Base-by-base conservation (phyloP, 371 early-diverging fungal genomes). In the Mortierella sp. region DNA sequence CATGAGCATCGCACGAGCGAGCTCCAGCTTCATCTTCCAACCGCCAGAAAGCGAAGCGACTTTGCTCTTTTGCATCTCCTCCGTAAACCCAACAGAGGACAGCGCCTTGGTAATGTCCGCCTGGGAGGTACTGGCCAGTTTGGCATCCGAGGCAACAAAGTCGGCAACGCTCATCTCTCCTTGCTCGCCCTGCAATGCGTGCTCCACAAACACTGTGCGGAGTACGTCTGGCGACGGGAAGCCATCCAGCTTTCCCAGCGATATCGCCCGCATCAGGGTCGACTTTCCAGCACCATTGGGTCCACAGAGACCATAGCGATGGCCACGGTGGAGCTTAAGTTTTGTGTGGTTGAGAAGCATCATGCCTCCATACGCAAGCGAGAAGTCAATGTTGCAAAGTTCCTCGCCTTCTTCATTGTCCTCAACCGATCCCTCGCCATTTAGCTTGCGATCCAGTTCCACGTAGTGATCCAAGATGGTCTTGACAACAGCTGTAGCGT, bases 201-300 rank as follows among this genome's bases (percentile, higher is more conserved):
- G 93, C 79, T 91, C 91, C 44, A 90, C 94, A 72, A 87, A 88
- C 31, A 89, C 90, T 17, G 89, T 89, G 62, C 87, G 87, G 41
- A 91, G 84, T 24, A 84, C 86, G 43, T 90, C 90, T 27, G 82
- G 79, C 53, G 88, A 84, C 56, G 93, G 94, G 85, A 94, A 93
- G 42, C 91, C 90, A 56, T 92, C 93, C 28, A 92, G 84, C 71
- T 91, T 87, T 30, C 89, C 91, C 58, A 86, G 72, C 30, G 93
- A 83, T 64, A 96, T 90, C 43, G 95, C 87, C 53, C 93, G 88
- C 91, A 96, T 90, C 37, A 96, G 81, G 39, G 96, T 95, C 28
- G 93, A 88, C 72, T 96, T 96, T 69, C 96, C 96, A 66, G 92
- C 88, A 48, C 95, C 96, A 82, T 94, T 96, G 50, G 84, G 85